Conservation (phyloP, 169 alveolate species). For the Plasmodium gonderi region DNA sequence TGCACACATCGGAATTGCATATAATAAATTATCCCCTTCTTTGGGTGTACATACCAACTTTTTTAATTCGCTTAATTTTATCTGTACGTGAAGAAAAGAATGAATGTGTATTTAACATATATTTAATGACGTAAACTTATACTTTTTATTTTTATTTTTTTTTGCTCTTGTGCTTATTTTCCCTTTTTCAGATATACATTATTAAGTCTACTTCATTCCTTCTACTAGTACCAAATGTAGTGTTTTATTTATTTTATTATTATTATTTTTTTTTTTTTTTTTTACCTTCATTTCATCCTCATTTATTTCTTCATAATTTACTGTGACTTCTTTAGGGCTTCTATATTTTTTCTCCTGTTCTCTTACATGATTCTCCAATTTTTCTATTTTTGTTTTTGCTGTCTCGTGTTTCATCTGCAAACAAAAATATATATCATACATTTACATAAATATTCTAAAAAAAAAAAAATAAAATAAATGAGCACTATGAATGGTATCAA, state of each 20-base stretch:
- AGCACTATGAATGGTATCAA: not conserved
- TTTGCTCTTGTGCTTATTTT: not conserved
- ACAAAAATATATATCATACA: not conserved
- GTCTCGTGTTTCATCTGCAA: slow-evolving; percentile 66
- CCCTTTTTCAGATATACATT: not conserved
- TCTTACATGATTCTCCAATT: not conserved
- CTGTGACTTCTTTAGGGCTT: slow-evolving; percentile 18
- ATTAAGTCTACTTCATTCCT: not conserved
- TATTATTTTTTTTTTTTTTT: not conserved
- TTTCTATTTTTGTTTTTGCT: slow-evolving; percentile 21
- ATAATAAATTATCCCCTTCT: slow-evolving; percentile 40
- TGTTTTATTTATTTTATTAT: too few relatives aligned
- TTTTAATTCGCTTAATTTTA: slow-evolving; percentile 46
- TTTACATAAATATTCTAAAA: not conserved
- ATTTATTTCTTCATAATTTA: slow-evolving; percentile 45
- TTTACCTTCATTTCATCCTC: slow-evolving; percentile 61
- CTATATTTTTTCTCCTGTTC: slow-evolving; percentile 27
- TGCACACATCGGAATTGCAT: slow-evolving; percentile 72
- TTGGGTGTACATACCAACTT: slow-evolving; percentile 36
- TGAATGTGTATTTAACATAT: not conserved
- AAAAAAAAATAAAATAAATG: too few relatives aligned
- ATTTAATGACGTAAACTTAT: not conserved
- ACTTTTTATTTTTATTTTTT: not conserved
- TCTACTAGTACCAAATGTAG: not conserved
- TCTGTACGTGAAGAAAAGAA: not conserved